phyloP scores from a whole-genome alignment of 2,329 filamentous ascomycete genomes.

The Epichloe coenophiala region DNA sequence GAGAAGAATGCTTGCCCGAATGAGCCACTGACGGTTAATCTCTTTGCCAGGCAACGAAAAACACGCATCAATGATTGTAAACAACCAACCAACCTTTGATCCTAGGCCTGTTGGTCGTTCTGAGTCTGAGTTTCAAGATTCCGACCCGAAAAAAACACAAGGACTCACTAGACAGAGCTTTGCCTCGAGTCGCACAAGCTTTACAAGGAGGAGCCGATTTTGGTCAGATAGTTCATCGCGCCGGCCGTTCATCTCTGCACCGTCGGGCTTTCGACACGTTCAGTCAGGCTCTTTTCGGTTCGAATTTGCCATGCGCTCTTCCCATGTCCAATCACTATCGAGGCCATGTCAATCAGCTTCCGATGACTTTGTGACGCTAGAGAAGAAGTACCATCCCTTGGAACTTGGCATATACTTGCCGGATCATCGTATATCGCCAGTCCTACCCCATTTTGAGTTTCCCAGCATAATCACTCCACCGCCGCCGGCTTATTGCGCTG shows the following conservation, averaged over 20 bases:
- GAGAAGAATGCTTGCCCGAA: neutral
- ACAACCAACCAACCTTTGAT: slow-evolving; percentile 16
- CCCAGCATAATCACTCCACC: slow-evolving; percentile 24
- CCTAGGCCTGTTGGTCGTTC: slow-evolving; percentile 15
- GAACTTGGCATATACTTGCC: slow-evolving; percentile 40
- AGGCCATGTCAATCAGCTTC: neutral
- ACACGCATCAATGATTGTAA: slow-evolving; percentile 12
- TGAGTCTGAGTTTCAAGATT: slow-evolving; percentile 8
- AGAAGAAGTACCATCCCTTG: slow-evolving; percentile 31
- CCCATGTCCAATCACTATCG: slow-evolving; percentile 3
- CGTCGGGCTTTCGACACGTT: slow-evolving; percentile 47
- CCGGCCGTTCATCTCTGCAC: slow-evolving; percentile 43
- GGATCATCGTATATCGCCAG: slow-evolving; percentile 35
- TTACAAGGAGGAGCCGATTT: slow-evolving; percentile 33
- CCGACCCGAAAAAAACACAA: slow-evolving; percentile 7
- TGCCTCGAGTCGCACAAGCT: slow-evolving; percentile 25
- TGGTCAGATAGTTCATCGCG: slow-evolving; percentile 32
- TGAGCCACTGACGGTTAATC: neutral
- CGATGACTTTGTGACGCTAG: slow-evolving; percentile 13
- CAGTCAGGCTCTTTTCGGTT: slow-evolving; percentile 32
- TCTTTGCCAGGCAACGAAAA: slow-evolving; percentile 17
- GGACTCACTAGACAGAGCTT: slow-evolving; percentile 10
- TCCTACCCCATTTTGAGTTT: slow-evolving; percentile 37
- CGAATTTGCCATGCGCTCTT: slow-evolving; percentile 8
- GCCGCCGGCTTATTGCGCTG: slow-evolving; percentile 20